phyloP scores from a whole-genome alignment of 1,284 basidiomycete species.

The Ganoderma sinense region DNA sequence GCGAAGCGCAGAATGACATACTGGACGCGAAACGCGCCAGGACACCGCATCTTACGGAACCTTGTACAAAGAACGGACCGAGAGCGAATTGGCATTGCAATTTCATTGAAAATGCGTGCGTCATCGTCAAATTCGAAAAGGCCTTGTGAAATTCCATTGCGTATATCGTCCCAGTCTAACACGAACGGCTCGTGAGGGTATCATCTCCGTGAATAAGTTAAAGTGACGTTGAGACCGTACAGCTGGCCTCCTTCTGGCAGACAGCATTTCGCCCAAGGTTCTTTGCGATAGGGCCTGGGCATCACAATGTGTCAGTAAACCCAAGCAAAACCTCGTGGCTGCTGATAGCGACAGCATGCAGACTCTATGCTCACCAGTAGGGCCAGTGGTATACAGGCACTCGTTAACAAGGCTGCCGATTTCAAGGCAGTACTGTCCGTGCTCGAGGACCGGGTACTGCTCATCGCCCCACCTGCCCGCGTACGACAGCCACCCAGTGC shows the following conservation, averaged over 20 bases:
- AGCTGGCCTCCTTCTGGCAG: slow-evolving; percentile 36
- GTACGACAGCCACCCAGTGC: slow-evolving; percentile 39
- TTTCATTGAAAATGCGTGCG: not conserved
- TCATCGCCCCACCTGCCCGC: slow-evolving; percentile 42
- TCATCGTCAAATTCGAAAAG: slow-evolving; percentile 1
- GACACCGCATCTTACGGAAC: not conserved
- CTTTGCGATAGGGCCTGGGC: slow-evolving; percentile 40
- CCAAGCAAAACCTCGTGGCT: not conserved
- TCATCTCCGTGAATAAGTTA: slow-evolving; percentile 7
- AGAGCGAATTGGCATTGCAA: not conserved
- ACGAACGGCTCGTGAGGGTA: not conserved
- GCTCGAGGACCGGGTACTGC: slow-evolving; percentile 35
- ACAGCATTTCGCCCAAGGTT: slow-evolving; percentile 37
- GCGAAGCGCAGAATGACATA: not conserved
- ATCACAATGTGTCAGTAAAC: not conserved
- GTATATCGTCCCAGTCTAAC: not conserved
- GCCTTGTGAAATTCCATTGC: not conserved
- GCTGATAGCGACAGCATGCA: not conserved
- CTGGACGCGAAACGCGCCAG: not conserved
- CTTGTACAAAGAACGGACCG: not conserved
- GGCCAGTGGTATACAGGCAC: slow-evolving; percentile 37
- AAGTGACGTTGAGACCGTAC: slow-evolving; percentile 28
- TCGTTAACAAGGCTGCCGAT: slow-evolving; percentile 20
- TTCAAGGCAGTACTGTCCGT: slow-evolving; percentile 38
- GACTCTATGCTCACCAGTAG: slow-evolving; percentile 36